phyloP scores from a whole-genome alignment of 495 filamentous ascomycete species.

The Cryomyces minteri region DNA sequence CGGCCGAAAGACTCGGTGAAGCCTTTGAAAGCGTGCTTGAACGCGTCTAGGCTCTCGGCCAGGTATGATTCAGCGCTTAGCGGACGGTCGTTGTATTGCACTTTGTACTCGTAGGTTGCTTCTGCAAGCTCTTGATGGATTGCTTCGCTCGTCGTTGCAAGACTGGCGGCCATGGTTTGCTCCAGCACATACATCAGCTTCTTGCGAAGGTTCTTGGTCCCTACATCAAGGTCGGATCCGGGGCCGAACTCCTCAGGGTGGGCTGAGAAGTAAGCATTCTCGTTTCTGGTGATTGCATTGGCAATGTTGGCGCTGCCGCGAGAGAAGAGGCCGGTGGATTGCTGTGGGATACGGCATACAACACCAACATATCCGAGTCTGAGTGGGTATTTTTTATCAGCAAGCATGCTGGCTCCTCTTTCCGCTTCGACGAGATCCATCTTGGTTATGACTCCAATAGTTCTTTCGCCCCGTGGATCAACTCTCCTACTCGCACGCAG shows the following conservation, averaged over 20 bases:
- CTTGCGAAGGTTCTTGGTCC: slow-evolving; percentile 72
- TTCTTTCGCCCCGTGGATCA: slow-evolving; percentile 86
- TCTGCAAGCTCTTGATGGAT: slow-evolving; percentile 94
- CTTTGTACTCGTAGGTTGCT: slow-evolving; percentile 96
- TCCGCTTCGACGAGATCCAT: slow-evolving; percentile 90
- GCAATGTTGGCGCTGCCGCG: slow-evolving; percentile 69
- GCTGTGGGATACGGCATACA: slow-evolving; percentile 59
- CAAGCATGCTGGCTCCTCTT: slow-evolving; percentile 58
- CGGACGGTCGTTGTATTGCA: slow-evolving; percentile 95
- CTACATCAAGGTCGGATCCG: slow-evolving; percentile 51
- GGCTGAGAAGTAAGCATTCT: slow-evolving; percentile 70
- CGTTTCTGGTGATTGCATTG: slow-evolving; percentile 68
- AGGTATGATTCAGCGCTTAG: slow-evolving; percentile 91
- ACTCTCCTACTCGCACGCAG: slow-evolving; percentile 78
- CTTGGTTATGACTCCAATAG: slow-evolving; percentile 96
- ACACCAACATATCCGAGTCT: slow-evolving; percentile 96
- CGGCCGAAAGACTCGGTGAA: slow-evolving; percentile 83
- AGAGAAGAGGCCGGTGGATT: slow-evolving; percentile 60
- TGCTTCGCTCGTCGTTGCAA: slow-evolving; percentile 72
- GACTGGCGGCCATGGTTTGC: slow-evolving; percentile 84
- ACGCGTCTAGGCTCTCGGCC: slow-evolving; percentile 81
- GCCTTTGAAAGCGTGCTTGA: slow-evolving; percentile 94
- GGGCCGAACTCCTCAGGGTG: slow-evolving; percentile 67
- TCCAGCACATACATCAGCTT: slow-evolving; percentile 96
- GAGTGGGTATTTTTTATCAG: slow-evolving; percentile 84